These are phyloP conservation scores for Lobosporangium transversale DNA, from an alignment of 192 early-diverging fungal genomes.

Conservation along the genomic window DNA sequence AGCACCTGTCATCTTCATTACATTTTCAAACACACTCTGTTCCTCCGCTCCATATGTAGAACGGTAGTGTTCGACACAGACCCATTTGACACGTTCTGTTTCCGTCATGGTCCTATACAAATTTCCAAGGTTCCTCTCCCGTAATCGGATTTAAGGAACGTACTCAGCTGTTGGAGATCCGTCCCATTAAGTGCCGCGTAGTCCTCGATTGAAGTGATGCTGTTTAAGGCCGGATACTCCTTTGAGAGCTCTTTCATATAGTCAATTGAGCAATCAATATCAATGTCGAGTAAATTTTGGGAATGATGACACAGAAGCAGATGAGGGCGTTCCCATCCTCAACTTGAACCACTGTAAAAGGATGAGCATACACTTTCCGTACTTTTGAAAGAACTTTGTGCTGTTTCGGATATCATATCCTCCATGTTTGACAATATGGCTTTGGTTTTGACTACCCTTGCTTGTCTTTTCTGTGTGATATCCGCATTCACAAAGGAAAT, in stretches of 20 bases:
- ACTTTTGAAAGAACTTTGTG: too few species aligned
- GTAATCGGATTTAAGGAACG: neutral
- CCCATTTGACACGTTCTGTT: neutral
- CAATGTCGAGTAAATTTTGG: neutral
- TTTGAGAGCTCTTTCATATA: neutral
- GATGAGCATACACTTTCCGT: too few species aligned
- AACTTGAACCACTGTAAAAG: too few species aligned
- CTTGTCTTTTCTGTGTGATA: neutral
- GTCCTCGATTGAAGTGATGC: neutral
- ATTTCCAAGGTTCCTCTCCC: neutral
- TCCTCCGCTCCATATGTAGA: neutral
- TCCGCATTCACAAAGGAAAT: too few species aligned
- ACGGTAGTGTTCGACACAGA: conserved; percentile 1
- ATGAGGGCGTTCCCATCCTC: too few species aligned
- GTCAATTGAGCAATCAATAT: too few species aligned
- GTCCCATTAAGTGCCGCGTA: neutral
- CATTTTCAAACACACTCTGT: neutral
- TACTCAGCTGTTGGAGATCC: neutral
- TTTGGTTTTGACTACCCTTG: neutral
- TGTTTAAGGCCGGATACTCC: neutral
- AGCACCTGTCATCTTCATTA: neutral
- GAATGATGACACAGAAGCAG: neutral
- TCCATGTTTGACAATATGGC: too few species aligned
- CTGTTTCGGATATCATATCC: too few species aligned
- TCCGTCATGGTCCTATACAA: neutral